Percentiles rank a stretch among this genome's conserved stretches.
Conservation (phyloP, 169 alveolate species). For the Babesia caballi region DNA sequence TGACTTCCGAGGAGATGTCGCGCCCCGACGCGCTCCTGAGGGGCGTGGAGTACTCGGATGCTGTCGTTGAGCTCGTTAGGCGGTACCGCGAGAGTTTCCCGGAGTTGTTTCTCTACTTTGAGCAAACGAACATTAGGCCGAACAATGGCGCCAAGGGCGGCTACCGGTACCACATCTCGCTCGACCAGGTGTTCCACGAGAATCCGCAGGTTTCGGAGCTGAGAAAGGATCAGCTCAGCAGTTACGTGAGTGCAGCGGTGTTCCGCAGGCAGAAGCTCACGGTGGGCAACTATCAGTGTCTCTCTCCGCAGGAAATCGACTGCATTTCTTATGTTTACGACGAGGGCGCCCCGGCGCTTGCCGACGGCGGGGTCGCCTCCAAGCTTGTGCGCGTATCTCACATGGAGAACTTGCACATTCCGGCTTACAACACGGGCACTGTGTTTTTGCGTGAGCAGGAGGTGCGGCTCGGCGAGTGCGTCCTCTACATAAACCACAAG, state of each 20-base stretch:
- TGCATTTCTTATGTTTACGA: neutral
- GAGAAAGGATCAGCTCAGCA: constrained; percentile 3
- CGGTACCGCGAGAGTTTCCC: constrained; percentile 38
- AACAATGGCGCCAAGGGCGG: constrained; percentile 3
- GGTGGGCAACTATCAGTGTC: constrained; percentile 37
- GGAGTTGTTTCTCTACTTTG: constrained; percentile 30
- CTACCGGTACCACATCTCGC: neutral
- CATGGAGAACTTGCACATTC: constrained; percentile 49
- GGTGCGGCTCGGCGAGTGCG: constrained; percentile 48
- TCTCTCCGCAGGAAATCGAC: constrained; percentile 1
- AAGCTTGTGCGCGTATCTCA: constrained; percentile 47
- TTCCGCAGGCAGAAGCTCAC: constrained; percentile 42
- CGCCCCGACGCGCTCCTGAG: neutral
- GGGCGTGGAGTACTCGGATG: constrained; percentile 39
- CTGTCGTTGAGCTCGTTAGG: constrained; percentile 11
- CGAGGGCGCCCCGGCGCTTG: neutral
- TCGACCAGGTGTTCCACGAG: constrained; percentile 16
- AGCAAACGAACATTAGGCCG: neutral
- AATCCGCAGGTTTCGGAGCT: constrained; percentile 7
- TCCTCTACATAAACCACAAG: constrained; percentile 54
- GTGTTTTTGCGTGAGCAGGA: constrained; percentile 4
- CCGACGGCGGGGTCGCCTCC: neutral
- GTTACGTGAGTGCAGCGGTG: constrained; percentile 13
- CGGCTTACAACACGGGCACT: constrained; percentile 39
- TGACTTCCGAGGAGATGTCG: neutral